These are phyloP conservation scores for Martensiomyces pterosporus DNA, from an alignment of 192 early-diverging fungal genomes.

Conservation along the genomic window DNA sequence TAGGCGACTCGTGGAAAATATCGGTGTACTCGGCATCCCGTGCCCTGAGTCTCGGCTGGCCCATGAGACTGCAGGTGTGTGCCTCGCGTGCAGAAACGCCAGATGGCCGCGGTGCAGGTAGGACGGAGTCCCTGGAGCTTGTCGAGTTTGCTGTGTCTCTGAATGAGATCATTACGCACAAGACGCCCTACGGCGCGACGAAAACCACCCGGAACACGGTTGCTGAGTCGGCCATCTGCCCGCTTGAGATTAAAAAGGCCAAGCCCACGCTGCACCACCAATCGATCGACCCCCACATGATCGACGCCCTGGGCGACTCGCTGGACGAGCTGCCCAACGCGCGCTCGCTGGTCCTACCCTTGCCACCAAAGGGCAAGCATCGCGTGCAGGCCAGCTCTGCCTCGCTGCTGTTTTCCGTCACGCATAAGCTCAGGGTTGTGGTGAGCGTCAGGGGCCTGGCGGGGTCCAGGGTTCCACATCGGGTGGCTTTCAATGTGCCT, in stretches of 20 bases:
- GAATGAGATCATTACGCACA: constrained; percentile 21
- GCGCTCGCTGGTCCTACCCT: constrained; percentile 10
- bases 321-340: constrained; percentile 20
- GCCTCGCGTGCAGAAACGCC: constrained; percentile 6
- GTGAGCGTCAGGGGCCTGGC: constrained; percentile 17
- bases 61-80: constrained; percentile 19
- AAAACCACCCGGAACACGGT: constrained; percentile 12
- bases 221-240: constrained; percentile 14
- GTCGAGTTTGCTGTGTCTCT: constrained; percentile 19
- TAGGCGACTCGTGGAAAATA: constrained; percentile 12
- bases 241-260: not conserved
- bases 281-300: constrained; percentile 23
- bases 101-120: not conserved
- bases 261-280: not conserved
- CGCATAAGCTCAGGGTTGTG: constrained; percentile 17
- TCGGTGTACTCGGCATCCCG: constrained; percentile 28
- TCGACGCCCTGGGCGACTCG: constrained; percentile 37
- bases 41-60: constrained; percentile 15
- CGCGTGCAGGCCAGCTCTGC: constrained; percentile 30
- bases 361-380: constrained; percentile 1
- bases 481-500: constrained; percentile 8
- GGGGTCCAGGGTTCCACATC: not conserved
- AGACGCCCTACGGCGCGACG: constrained; percentile 9
- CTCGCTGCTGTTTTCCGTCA: constrained; percentile 29
- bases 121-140: constrained; percentile 7